Percentiles rank a stretch among this genome's conserved stretches.
These are phyloP conservation scores for Saprolegnia diclina DNA, from an alignment of 352 stramenopile species.

Conservation along the genomic window DNA sequence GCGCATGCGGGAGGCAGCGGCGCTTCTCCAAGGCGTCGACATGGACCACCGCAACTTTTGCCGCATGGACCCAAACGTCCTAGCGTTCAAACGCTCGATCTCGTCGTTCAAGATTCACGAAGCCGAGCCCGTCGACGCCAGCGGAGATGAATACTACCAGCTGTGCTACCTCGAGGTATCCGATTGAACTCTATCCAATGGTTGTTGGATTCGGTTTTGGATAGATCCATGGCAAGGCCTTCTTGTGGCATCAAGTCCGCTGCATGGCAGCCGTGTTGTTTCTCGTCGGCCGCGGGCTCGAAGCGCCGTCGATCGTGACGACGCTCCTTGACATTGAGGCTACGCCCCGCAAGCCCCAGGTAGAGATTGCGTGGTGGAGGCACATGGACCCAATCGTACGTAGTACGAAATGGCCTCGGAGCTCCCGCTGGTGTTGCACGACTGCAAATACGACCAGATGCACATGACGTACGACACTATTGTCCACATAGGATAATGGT, in stretches of 20 bases:
- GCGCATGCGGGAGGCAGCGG: slow-evolving; percentile 84
- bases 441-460: slow-evolving; percentile 91
- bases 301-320: slow-evolving; percentile 86
- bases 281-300: slow-evolving; percentile 88
- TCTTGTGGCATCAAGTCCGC: slow-evolving; percentile 99
- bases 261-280: slow-evolving; percentile 98
- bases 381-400: too few relatives aligned
- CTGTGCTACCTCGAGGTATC: slow-evolving; percentile 62
- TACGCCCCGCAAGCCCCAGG: slow-evolving; percentile 76
- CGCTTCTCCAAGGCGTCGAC: slow-evolving; percentile 82
- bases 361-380: too few relatives aligned
- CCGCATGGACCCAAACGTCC: slow-evolving; percentile 97
- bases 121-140: slow-evolving; percentile 41
- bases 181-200: too few relatives aligned
- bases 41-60: slow-evolving; percentile 99
- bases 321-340: slow-evolving; percentile 89
- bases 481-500: slow-evolving; percentile 6
- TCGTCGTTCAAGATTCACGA: slow-evolving; percentile 74
- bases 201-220: too few relatives aligned
- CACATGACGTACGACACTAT: slow-evolving; percentile 48
- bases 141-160: slow-evolving; percentile 43
- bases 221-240: slow-evolving; percentile 88
- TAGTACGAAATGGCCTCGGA: slow-evolving; percentile 94
- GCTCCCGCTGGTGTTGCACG: slow-evolving; percentile 94
- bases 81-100: slow-evolving; percentile 91